A percentile compares a stretch with the other conserved stretches of the same genome.
Evolutionary conservation across 2,329 filamentous ascomycete species (phyloP).

Genomic region (Aspergillus phoenicis): DNA sequence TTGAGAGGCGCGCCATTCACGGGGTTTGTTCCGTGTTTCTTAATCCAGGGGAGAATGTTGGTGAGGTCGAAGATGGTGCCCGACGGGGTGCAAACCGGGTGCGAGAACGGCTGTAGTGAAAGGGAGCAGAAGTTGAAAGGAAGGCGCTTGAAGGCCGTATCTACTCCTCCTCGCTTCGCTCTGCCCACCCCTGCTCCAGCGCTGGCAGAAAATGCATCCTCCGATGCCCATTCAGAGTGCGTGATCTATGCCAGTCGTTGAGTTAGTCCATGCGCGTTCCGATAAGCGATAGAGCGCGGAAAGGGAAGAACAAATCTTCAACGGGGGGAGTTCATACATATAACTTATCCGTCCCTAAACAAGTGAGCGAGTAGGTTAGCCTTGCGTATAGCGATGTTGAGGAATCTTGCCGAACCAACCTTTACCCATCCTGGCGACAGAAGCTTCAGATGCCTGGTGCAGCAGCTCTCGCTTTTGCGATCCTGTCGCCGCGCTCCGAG

Average conservation of each 20-base stretch:
- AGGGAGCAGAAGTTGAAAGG: constrained; percentile 98
- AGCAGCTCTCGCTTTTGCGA: background rate
- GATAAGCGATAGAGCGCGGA: constrained; percentile 14
- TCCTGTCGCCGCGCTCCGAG: background rate
- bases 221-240: constrained; percentile 95
- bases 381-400: no score
- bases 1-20: constrained; percentile 79
- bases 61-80: constrained; percentile 95
- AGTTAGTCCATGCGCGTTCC: constrained; percentile 21
- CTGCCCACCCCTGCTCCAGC: constrained; percentile 67
- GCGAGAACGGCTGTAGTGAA: constrained; percentile 90
- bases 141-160: constrained; percentile 77
- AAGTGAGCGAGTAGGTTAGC: background rate
- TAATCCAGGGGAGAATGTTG: constrained; percentile 90
- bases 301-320: background rate
- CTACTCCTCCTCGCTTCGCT: constrained; percentile 53
- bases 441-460: background rate
- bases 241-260: constrained; percentile 65
- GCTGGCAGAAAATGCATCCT: constrained; percentile 83
- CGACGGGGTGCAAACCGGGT: constrained; percentile 85
- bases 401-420: constrained; percentile 19
- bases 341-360: constrained; percentile 52
- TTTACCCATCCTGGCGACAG: constrained; percentile 30
- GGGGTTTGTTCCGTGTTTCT: constrained; percentile 90
- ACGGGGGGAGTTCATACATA: constrained; percentile 42